A percentile compares a stretch with the other conserved stretches of the same genome.
These are phyloP conservation scores for Plantago major DNA, from an alignment of 257 asterid genomes.

Conservation along the genomic window DNA sequence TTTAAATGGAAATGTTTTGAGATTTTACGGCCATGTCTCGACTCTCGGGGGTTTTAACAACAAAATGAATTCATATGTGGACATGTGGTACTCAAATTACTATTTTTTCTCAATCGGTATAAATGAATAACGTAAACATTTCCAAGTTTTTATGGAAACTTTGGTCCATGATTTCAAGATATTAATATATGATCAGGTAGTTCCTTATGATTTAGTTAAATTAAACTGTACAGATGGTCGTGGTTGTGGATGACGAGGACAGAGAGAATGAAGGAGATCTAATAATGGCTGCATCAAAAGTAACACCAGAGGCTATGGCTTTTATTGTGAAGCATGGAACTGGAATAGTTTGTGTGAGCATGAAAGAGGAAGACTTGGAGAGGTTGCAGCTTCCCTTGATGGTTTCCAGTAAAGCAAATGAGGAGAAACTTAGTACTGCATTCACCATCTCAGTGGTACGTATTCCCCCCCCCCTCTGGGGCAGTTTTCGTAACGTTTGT, in stretches of 20 bases:
- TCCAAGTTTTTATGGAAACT: too few relatives aligned
- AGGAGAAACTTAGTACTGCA: constrained; percentile 91
- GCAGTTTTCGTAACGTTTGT: too few relatives aligned
- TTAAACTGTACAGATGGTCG: constrained; percentile 60
- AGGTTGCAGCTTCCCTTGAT: constrained; percentile 82
- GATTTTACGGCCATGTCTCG: too few relatives aligned
- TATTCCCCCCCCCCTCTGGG: too few relatives aligned
- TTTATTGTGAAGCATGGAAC: constrained; percentile 95
- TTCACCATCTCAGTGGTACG: constrained; percentile 97
- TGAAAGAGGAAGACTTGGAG: constrained; percentile 84
- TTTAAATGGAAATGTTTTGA: too few relatives aligned
- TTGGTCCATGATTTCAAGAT: background rate
- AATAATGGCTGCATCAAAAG: constrained; percentile 94
- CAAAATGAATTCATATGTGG: too few relatives aligned
- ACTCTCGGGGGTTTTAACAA: too few relatives aligned
- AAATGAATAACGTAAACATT: too few relatives aligned
- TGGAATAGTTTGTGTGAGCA: constrained; percentile 98
- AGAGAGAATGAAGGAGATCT: constrained; percentile 99
- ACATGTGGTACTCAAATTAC: too few relatives aligned
- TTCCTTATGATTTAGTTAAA: constrained; percentile 13
- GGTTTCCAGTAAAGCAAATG: constrained; percentile 83
- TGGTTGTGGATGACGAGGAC: constrained; percentile 95
- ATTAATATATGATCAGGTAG: constrained; percentile 3
- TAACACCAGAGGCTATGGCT: constrained; percentile 95
- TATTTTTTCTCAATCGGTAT: too few relatives aligned